These are phyloP conservation scores for Trichosporon asahii DNA, from an alignment of 1,284 basidiomycete genomes.

Conservation along the genomic window DNA sequence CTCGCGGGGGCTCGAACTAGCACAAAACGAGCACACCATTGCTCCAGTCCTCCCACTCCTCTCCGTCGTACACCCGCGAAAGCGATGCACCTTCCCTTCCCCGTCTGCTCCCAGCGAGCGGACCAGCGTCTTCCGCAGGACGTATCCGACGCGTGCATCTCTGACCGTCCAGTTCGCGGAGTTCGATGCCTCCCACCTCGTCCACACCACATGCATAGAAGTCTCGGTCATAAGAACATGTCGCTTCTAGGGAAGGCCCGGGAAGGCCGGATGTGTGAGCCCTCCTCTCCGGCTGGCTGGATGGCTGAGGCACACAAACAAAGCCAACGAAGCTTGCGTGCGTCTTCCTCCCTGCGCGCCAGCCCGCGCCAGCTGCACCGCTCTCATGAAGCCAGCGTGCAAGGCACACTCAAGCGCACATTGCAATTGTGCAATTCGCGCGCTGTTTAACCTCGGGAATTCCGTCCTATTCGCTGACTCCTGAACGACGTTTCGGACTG, in stretches of 20 bases:
- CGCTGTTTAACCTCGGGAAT: background rate
- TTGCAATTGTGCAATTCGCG: background rate
- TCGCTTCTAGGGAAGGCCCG: background rate
- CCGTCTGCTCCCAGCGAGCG: background rate
- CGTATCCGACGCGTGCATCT: background rate
- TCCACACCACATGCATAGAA: background rate
- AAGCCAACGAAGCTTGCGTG: too few relatives aligned
- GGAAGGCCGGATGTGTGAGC: background rate
- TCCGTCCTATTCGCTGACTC: background rate
- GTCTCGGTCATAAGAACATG: background rate
- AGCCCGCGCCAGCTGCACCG: background rate
- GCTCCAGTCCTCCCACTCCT: background rate
- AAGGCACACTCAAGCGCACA: background rate
- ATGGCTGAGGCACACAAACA: background rate
- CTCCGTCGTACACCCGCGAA: background rate
- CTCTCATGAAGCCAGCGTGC: background rate
- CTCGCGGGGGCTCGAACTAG: background rate
- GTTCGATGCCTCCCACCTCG: background rate
- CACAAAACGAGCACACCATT: background rate
- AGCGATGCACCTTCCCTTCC: background rate
- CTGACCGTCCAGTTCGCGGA: background rate
- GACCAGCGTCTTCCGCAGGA: background rate
- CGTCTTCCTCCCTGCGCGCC: too few relatives aligned
- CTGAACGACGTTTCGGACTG: background rate
- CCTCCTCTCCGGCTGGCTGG: background rate